phyloP scores from a whole-genome alignment of 306 rosid species.

The Cicer yamashitae region DNA sequence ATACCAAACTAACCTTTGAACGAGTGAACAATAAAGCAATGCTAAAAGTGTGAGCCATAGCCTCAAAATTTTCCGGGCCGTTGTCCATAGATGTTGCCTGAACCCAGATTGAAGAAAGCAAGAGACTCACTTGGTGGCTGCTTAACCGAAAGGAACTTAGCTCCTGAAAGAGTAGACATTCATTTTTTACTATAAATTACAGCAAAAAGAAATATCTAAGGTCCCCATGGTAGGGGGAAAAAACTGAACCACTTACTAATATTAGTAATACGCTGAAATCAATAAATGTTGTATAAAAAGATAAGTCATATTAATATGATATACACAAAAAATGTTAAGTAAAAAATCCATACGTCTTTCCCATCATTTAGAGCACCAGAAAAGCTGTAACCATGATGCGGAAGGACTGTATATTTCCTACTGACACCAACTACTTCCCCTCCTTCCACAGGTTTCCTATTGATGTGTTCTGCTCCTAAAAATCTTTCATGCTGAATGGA shows the following conservation, averaged over 20 bases:
- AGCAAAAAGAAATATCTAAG: conserved; percentile 18
- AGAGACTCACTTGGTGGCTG: conserved; percentile 90
- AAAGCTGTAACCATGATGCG: conserved; percentile 50
- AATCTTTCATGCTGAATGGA: conserved; percentile 52
- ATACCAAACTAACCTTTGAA: conserved; percentile 71
- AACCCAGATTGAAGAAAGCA: conserved; percentile 96
- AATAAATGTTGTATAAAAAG: conserved; percentile 20
- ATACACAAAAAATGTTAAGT: conserved; percentile 5
- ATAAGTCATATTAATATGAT: conserved; percentile 7
- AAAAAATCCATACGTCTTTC: conserved; percentile 59
- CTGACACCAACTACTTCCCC: conserved; percentile 43
- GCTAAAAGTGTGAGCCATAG: conserved; percentile 87
- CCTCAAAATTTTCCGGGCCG: conserved; percentile 78
- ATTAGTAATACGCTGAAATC: conserved; percentile 21
- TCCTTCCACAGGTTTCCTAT: conserved; percentile 49
- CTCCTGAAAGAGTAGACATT: conserved; percentile 60
- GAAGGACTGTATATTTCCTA: conserved; percentile 49
- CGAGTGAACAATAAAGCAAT: conserved; percentile 77
- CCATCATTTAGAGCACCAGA: conserved; percentile 56
- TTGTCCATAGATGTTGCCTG: conserved; percentile 87
- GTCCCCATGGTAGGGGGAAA: background rate
- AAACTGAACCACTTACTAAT: conserved; percentile 7
- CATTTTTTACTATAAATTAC: conserved; percentile 37
- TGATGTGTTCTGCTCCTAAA: conserved; percentile 46
- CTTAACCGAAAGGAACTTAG: conserved; percentile 81